Evolutionary conservation across 306 rosid genomes (phyloP).

Genomic region (Medicago arabica): DNA sequence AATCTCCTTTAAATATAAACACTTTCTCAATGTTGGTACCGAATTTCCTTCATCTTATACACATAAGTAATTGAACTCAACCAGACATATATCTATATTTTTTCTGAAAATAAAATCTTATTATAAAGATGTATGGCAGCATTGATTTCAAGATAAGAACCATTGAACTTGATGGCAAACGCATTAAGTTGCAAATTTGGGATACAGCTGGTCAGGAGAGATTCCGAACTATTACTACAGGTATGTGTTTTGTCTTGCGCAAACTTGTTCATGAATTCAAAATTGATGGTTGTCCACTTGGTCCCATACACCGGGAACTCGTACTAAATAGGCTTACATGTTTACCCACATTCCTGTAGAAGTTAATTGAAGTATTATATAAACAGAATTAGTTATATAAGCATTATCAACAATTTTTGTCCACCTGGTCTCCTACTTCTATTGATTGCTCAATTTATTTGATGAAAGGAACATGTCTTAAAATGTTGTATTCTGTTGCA

Average conservation of each 20-base stretch:
- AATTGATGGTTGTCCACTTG: conserved; percentile 19
- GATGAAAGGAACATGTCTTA: conserved; percentile 28
- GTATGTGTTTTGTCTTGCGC: conserved; percentile 46
- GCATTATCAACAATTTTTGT: not conserved
- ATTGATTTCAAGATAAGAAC: conserved; percentile 93
- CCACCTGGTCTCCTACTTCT: not conserved
- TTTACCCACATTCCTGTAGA: conserved; percentile 5
- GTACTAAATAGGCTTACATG: not conserved
- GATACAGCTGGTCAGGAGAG: conserved; percentile 94
- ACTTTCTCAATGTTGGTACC: conserved; percentile 12
- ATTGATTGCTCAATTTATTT: conserved; percentile 27
- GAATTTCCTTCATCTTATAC: conserved; percentile 32
- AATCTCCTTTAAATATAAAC: not conserved
- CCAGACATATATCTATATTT: not conserved
- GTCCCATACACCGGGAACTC: conserved; percentile 22
- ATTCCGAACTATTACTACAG: conserved; percentile 86
- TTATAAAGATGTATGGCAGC: conserved; percentile 48
- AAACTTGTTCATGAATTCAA: not conserved
- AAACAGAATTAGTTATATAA: not conserved
- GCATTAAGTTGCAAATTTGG: conserved; percentile 86
- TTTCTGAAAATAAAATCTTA: conserved; percentile 27
- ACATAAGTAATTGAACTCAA: conserved; percentile 25
- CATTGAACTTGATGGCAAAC: conserved; percentile 81
- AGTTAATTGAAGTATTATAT: conserved; percentile 31
- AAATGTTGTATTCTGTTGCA: conserved; percentile 51